A percentile compares a stretch with the other conserved stretches of the same genome.
Evolutionary conservation across 345 rosid genomes (phyloP).

Genomic region (Acer yangbiense): DNA sequence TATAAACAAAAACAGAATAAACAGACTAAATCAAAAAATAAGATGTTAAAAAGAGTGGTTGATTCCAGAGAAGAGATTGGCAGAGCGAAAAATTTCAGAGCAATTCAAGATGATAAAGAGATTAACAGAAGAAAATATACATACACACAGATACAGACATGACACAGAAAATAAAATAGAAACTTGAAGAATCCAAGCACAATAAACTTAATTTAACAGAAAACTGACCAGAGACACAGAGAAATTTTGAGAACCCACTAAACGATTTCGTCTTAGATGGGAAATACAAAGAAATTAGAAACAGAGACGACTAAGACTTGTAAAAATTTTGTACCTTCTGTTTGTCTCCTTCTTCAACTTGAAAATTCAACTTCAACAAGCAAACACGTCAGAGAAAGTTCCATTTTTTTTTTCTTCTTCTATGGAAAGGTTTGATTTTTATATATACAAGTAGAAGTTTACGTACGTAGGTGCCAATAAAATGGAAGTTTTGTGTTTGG

Average conservation of each 20-base stretch:
- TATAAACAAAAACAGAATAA: not conserved
- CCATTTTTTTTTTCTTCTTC: not conserved
- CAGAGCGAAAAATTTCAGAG: not conserved
- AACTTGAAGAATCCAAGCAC: not conserved
- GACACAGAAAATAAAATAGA: not conserved
- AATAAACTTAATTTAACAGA: not conserved
- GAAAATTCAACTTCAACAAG: slow-evolving; percentile 8
- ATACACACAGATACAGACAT: not conserved
- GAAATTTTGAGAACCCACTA: not conserved
- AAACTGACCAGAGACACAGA: slow-evolving; percentile 11
- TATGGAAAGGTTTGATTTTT: not conserved
- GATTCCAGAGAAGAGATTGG: not conserved
- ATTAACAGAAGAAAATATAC: slow-evolving; percentile 1
- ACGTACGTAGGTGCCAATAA: not conserved
- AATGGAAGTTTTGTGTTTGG: slow-evolving; percentile 29
- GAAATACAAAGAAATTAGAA: slow-evolving; percentile 11
- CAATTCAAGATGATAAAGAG: not conserved
- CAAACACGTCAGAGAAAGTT: not conserved
- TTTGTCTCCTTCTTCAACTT: slow-evolving; percentile 18
- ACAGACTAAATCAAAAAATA: not conserved
- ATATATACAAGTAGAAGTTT: not conserved
- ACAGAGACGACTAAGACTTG: not conserved
- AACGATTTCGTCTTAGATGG: slow-evolving; percentile 16
- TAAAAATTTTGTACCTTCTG: not conserved
- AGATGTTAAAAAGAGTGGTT: not conserved